A percentile compares a stretch with the other conserved stretches of the same genome.
Evolutionary conservation across 2,329 filamentous ascomycete genomes (phyloP).

Genomic region (Gnomoniopsis sp.): DNA sequence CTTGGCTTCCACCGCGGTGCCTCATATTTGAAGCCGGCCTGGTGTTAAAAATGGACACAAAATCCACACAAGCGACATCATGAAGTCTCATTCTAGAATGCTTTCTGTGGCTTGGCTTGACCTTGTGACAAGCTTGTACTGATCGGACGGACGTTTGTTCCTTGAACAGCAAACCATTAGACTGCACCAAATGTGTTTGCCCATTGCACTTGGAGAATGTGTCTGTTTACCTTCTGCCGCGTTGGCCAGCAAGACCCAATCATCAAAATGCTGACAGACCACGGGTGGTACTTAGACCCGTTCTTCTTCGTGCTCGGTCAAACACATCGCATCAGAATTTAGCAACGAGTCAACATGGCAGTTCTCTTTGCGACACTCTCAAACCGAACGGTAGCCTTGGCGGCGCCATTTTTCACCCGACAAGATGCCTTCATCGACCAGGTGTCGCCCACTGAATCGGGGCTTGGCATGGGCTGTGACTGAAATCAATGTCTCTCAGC

Average conservation of each 20-base stretch:
- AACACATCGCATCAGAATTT: constrained; percentile 2
- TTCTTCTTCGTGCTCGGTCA: constrained; percentile 1
- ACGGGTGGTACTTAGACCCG: not conserved
- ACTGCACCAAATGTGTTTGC: not conserved
- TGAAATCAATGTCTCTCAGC: not conserved
- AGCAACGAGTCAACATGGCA: constrained; percentile 10
- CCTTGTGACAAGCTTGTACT: not conserved
- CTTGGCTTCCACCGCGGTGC: not conserved
- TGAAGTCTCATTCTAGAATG: not conserved
- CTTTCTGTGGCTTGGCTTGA: not conserved
- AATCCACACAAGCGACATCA: constrained; percentile 9
- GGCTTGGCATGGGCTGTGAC: not conserved
- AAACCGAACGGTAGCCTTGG: constrained; percentile 7
- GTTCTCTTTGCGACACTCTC: constrained; percentile 12
- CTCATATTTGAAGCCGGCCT: not conserved
- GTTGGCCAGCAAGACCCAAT: not conserved
- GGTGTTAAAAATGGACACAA: constrained; percentile 15
- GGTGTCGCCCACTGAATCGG: not conserved
- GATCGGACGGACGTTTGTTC: not conserved
- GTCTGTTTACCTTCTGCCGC: not conserved
- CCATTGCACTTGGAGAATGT: not conserved
- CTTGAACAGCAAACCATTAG: not conserved
- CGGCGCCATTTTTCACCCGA: not conserved
- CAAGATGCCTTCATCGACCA: not conserved
- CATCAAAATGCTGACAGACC: not conserved